Evolutionary conservation across 805 yeast species (phyloP).

Genomic region (Kluyveromyces wickerhamii): DNA sequence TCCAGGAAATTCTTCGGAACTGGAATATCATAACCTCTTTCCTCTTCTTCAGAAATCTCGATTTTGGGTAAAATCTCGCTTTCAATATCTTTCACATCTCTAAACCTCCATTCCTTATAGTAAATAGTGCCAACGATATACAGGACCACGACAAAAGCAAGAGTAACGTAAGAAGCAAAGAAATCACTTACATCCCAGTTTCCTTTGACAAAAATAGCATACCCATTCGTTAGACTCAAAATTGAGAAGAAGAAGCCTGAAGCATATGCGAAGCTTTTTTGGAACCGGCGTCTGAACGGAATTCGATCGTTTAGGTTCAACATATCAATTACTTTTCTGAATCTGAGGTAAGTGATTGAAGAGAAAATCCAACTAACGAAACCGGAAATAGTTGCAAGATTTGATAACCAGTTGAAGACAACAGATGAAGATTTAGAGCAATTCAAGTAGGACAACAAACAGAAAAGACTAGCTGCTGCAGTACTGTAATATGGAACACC

Average conservation of each 20-base stretch:
- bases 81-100: constrained; percentile 9
- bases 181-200: constrained; percentile 45
- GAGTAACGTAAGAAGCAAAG: constrained; percentile 56
- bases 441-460: constrained; percentile 42
- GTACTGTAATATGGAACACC: constrained; percentile 43
- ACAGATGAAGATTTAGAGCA: constrained; percentile 39
- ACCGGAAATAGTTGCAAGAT: constrained; percentile 53
- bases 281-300: constrained; percentile 45
- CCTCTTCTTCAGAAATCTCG: constrained; percentile 13
- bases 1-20: constrained; percentile 13
- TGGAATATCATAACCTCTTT: constrained; percentile 7
- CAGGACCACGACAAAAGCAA: constrained; percentile 40
- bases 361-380: constrained; percentile 50
- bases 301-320: constrained; percentile 44
- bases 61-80: constrained; percentile 13
- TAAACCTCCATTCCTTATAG: constrained; percentile 9
- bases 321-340: constrained; percentile 50
- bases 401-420: constrained; percentile 57
- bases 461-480: constrained; percentile 16
- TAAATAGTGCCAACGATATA: constrained; percentile 9
- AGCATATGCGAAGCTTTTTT: constrained; percentile 49
- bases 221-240: constrained; percentile 54
- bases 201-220: constrained; percentile 46
- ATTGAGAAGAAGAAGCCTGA: constrained; percentile 39
- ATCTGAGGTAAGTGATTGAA: constrained; percentile 43